A percentile compares a stretch with the other conserved stretches of the same genome.
Conservation (phyloP, 306 rosid genomes). For the Citrullus mucosospermus region DNA sequence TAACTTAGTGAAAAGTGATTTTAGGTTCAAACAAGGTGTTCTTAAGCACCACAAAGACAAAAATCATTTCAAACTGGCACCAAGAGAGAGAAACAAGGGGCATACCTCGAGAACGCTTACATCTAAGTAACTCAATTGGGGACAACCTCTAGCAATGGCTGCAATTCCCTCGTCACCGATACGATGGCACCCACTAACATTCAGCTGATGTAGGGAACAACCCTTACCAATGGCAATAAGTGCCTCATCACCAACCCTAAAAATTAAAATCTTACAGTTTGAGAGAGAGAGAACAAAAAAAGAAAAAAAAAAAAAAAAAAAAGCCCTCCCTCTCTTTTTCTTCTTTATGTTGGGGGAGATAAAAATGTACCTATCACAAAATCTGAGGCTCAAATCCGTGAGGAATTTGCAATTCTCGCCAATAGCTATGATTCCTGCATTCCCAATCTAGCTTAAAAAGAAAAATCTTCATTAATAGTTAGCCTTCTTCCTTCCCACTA, state of each 20-base stretch:
- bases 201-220: slow-evolving; percentile 61
- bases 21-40: too few relatives aligned
- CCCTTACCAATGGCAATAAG: slow-evolving; percentile 71
- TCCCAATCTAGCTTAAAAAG: slow-evolving; percentile 43
- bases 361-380: slow-evolving; percentile 68
- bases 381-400: slow-evolving; percentile 75
- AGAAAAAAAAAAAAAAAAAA: background rate
- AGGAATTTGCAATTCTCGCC: slow-evolving; percentile 69
- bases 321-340: background rate
- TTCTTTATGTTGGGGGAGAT: background rate
- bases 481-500: background rate
- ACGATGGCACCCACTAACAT: slow-evolving; percentile 93
- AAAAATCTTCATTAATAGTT: background rate
- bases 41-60: too few relatives aligned
- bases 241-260: slow-evolving; percentile 86
- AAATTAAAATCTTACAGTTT: slow-evolving; percentile 7
- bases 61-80: background rate
- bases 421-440: slow-evolving; percentile 64
- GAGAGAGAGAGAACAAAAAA: background rate
- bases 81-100: slow-evolving; percentile 2
- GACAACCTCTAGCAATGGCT: slow-evolving; percentile 91
- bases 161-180: slow-evolving; percentile 78
- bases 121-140: slow-evolving; percentile 59
- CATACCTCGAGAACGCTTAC: slow-evolving; percentile 83
- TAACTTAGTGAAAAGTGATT: too few relatives aligned